phyloP scores from a whole-genome alignment of 2,329 filamentous ascomycete genomes.

The Trichophyton verrucosum region DNA sequence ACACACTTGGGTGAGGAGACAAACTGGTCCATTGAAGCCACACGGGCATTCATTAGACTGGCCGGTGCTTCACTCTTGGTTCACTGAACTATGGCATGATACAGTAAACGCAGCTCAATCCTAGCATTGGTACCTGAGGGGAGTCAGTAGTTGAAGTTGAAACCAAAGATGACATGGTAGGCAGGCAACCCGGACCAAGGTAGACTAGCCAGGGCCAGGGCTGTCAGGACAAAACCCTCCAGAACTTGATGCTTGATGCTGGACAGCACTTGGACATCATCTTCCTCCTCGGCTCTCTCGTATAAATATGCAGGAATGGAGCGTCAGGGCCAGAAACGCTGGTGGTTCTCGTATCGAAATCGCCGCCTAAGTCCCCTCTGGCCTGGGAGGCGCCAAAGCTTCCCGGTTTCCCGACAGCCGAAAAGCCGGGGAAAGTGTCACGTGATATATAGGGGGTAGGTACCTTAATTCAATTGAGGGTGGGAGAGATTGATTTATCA shows the following conservation, averaged over 20 bases:
- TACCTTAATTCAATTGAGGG: too few species aligned
- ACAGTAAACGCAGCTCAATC: too few species aligned
- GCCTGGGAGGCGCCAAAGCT: conserved; percentile 16
- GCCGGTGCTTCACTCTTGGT: too few species aligned
- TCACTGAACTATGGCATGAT: too few species aligned
- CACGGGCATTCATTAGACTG: too few species aligned
- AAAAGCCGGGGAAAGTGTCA: background rate
- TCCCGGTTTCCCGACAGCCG: conserved; percentile 4
- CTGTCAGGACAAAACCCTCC: too few species aligned
- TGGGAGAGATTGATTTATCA: background rate
- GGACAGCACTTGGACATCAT: background rate
- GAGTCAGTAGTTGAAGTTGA: too few species aligned
- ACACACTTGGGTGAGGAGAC: too few species aligned
- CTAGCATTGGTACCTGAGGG: too few species aligned
- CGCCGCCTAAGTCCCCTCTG: conserved; percentile 16
- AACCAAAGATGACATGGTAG: background rate
- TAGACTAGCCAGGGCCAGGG: too few species aligned
- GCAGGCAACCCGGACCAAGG: too few species aligned
- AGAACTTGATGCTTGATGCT: background rate
- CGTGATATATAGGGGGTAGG: background rate
- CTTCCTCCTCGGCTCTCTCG: background rate
- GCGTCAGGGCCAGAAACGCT: background rate
- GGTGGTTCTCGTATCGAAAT: background rate
- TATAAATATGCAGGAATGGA: background rate
- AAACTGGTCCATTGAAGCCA: too few species aligned